Conservation (phyloP, 306 rosid species). For the Cicer pinnatifidum region DNA sequence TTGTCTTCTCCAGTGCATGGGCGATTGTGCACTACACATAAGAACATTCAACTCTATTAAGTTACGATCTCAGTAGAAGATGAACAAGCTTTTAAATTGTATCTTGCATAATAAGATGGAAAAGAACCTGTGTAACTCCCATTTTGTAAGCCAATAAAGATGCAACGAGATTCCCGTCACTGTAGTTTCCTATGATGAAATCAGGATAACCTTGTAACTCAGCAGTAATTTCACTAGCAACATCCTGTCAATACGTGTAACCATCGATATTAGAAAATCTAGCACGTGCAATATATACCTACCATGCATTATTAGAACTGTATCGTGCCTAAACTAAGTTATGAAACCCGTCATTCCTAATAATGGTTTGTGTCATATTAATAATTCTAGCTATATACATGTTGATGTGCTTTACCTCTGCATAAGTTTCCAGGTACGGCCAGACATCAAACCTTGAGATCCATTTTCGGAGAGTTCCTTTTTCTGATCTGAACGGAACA, state of each 20-base stretch:
- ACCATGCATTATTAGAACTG: neutral
- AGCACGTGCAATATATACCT: neutral
- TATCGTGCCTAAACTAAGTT: conserved; percentile 1
- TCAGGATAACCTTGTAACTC: conserved; percentile 84
- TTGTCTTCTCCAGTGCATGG: conserved; percentile 93
- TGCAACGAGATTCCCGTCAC: conserved; percentile 95
- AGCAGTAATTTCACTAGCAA: conserved; percentile 73
- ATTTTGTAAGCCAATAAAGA: conserved; percentile 85
- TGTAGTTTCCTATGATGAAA: conserved; percentile 93
- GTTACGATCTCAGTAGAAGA: conserved; percentile 30
- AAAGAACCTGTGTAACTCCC: conserved; percentile 90
- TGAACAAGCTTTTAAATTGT: conserved; percentile 29
- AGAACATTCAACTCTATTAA: conserved; percentile 38
- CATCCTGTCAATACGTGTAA: conserved; percentile 65
- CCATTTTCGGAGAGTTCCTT: conserved; percentile 81
- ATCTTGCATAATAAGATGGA: conserved; percentile 17
- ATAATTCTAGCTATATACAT: conserved; percentile 10
- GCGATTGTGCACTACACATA: conserved; percentile 83
- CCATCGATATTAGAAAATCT: conserved; percentile 37
- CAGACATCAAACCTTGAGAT: conserved; percentile 96
- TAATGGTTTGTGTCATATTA: conserved; percentile 25
- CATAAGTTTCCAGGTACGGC: conserved; percentile 91
- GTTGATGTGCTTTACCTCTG: conserved; percentile 64
- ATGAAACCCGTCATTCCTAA: conserved; percentile 5
- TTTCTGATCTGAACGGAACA: conserved; percentile 85